phyloP scores from a whole-genome alignment of 176 grass and related monocot species.

The Eremochloa ophiuroides region DNA sequence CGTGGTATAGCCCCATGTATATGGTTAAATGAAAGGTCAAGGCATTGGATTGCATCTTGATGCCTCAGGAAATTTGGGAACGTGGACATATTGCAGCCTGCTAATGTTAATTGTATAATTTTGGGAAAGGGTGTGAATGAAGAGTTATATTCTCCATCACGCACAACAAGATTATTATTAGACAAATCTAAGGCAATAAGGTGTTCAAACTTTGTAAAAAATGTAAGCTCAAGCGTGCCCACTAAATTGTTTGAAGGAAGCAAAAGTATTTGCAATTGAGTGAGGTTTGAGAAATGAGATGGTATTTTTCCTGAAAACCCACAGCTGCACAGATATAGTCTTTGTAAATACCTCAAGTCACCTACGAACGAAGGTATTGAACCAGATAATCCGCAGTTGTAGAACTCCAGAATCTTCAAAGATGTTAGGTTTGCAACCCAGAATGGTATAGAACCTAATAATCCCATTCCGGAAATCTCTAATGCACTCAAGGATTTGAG shows the following conservation, averaged over 20 bases:
- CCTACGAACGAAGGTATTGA: conserved; percentile 15
- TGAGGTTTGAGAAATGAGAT: conserved; percentile 28
- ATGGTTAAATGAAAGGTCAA: conserved; percentile 48
- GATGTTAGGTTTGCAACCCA: conserved; percentile 5
- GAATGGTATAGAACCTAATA: background rate
- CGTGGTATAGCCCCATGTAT: conserved; percentile 36
- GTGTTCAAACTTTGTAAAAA: background rate
- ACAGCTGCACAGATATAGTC: background rate
- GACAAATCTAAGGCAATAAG: conserved; percentile 44
- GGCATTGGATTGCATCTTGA: background rate
- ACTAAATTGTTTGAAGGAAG: conserved; percentile 43
- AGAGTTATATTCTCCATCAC: conserved; percentile 26
- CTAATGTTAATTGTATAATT: background rate
- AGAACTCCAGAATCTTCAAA: background rate
- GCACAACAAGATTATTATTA: conserved; percentile 23
- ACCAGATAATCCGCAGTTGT: conserved; percentile 19
- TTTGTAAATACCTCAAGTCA: conserved; percentile 7
- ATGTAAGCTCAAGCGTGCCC: conserved; percentile 21
- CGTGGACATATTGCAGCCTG: conserved; percentile 37
- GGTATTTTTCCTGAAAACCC: conserved; percentile 25
- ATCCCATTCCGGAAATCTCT: background rate
- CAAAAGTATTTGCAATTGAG: conserved; percentile 26
- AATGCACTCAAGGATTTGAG: background rate
- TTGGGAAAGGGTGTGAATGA: background rate
- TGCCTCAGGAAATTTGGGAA: conserved; percentile 37